Evolutionary conservation across 2,329 filamentous ascomycete genomes (phyloP).

Genomic region (Aschersonia sp.): DNA sequence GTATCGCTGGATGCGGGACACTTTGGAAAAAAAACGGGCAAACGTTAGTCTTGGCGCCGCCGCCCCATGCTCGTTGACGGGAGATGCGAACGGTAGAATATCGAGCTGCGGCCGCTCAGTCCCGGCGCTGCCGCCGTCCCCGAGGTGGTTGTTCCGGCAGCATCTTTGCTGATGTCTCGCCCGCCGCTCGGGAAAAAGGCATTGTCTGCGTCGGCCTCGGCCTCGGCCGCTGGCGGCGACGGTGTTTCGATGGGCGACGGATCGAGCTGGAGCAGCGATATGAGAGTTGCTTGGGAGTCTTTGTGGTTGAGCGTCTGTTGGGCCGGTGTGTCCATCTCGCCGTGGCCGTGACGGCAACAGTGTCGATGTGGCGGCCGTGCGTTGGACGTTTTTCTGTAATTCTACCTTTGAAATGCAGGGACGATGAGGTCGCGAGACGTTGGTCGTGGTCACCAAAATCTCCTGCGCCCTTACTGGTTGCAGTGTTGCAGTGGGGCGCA

Average conservation of each 20-base stretch:
- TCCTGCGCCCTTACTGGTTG: not conserved
- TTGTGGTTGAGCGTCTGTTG: constrained; percentile 11
- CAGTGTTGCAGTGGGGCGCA: not conserved
- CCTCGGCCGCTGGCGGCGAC: constrained; percentile 16
- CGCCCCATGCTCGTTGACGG: not conserved
- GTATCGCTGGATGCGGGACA: constrained; percentile 62
- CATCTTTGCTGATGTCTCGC: constrained; percentile 3
- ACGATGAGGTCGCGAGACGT: not conserved
- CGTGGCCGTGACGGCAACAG: too few relatives aligned
- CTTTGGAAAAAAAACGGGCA: constrained; percentile 4
- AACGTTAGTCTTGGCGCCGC: not conserved
- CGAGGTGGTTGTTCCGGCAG: constrained; percentile 15
- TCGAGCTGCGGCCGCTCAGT: constrained; percentile 48
- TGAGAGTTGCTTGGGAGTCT: constrained; percentile 38
- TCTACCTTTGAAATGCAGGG: too few relatives aligned
- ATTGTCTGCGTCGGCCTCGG: constrained; percentile 9
- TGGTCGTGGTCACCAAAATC: not conserved
- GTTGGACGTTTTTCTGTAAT: too few relatives aligned
- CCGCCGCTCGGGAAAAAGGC: constrained; percentile 20
- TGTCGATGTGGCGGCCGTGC: too few relatives aligned
- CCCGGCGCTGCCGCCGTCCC: constrained; percentile 29
- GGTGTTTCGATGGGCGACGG: constrained; percentile 58
- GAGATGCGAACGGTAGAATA: constrained; percentile 54
- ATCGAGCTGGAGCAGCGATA: constrained; percentile 64
- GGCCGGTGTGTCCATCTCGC: constrained; percentile 6